These are phyloP conservation scores for Ceriops decandra DNA, from an alignment of 345 rosid genomes.

Conservation along the genomic window DNA sequence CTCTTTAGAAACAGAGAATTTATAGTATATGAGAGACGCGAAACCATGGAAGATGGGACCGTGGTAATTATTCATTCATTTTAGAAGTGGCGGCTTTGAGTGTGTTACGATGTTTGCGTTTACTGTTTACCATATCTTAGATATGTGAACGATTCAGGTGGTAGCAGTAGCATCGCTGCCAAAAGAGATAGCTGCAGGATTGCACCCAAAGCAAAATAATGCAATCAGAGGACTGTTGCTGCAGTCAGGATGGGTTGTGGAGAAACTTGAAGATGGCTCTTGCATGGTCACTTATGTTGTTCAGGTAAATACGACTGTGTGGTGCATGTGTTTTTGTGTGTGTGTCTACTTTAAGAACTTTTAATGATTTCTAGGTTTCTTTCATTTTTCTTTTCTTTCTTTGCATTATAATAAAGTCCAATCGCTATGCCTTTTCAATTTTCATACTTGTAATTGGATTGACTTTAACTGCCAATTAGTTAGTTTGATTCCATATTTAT, in stretches of 20 bases:
- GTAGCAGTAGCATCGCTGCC: constrained; percentile 80
- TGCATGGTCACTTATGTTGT: constrained; percentile 74
- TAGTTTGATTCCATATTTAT: not conserved
- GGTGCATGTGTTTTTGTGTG: too few relatives aligned
- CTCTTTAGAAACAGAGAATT: constrained; percentile 73
- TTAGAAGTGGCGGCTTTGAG: not conserved
- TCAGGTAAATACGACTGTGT: constrained; percentile 36
- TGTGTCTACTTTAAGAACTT: too few relatives aligned
- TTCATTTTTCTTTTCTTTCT: not conserved
- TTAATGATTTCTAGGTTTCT: not conserved
- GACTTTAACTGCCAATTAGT: too few relatives aligned
- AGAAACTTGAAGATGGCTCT: constrained; percentile 65
- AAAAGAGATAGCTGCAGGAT: constrained; percentile 71
- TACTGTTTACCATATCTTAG: not conserved
- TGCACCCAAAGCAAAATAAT: constrained; percentile 64
- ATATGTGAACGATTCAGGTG: constrained; percentile 32
- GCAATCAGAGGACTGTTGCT: constrained; percentile 58
- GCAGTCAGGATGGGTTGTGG: constrained; percentile 89
- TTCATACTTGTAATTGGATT: too few relatives aligned
- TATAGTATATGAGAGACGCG: constrained; percentile 70
- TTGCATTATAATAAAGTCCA: not conserved
- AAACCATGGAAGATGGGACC: constrained; percentile 88
- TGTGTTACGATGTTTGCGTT: too few relatives aligned
- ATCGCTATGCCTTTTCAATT: too few relatives aligned
- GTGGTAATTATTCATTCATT: constrained; percentile 30